Evolutionary conservation across 2,329 filamentous ascomycete species (phyloP).

Genomic region (Penicillium sp.): DNA sequence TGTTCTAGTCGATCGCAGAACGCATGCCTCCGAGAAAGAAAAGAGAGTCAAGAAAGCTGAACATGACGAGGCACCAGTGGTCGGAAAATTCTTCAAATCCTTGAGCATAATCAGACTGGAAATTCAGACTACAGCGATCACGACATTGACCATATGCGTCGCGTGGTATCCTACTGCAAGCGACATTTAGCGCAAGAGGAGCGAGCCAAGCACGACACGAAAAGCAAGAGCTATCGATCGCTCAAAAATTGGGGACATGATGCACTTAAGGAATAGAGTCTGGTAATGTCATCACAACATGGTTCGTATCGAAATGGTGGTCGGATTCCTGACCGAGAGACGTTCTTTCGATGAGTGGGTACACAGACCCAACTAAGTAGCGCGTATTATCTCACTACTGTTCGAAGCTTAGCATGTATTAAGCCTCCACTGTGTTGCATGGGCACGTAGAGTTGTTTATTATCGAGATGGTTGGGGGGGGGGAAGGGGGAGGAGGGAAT

Average conservation of each 20-base stretch:
- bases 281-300: neutral
- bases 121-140: slow-evolving; percentile 56
- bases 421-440: no score
- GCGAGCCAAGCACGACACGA: slow-evolving; percentile 56
- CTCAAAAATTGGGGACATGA: slow-evolving; percentile 64
- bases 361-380: no score
- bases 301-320: neutral
- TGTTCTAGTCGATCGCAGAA: neutral
- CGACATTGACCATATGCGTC: slow-evolving; percentile 60
- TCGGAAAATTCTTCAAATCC: slow-evolving; percentile 61
- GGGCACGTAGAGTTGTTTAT: no score
- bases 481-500: no score
- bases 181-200: slow-evolving; percentile 61
- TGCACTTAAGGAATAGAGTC: slow-evolving; percentile 43
- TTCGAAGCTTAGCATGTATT: no score
- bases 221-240: slow-evolving; percentile 55
- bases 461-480: no score
- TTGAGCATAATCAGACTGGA: slow-evolving; percentile 57
- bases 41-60: neutral
- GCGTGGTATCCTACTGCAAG: slow-evolving; percentile 64
- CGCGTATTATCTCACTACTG: no score
- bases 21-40: neutral
- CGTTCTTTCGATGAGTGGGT: no score
- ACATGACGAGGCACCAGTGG: slow-evolving; percentile 44
- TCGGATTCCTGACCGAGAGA: no score